These are phyloP conservation scores for Blastocystis sp. DNA, from an alignment of 352 stramenopile genomes.

Conservation along the genomic window DNA sequence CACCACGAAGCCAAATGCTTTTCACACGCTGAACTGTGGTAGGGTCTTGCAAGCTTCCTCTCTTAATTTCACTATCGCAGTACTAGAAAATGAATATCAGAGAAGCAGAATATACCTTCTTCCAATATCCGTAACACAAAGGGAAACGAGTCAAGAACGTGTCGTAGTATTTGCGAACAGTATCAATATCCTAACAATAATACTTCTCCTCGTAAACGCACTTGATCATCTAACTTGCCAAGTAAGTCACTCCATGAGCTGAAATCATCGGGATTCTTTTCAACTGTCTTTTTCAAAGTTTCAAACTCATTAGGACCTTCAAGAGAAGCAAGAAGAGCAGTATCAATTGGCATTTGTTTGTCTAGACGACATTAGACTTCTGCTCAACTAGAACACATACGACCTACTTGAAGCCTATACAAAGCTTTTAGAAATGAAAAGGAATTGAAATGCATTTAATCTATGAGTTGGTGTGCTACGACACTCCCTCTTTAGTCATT, in stretches of 20 bases:
- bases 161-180: constrained; percentile 65
- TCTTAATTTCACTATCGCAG: constrained; percentile 47
- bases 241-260: constrained; percentile 66
- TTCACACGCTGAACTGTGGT: constrained; percentile 22
- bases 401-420: constrained; percentile 26
- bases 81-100: background rate
- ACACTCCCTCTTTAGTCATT: background rate
- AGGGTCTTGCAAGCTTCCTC: constrained; percentile 24
- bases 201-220: background rate
- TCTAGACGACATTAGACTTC: constrained; percentile 27
- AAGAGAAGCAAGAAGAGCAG: constrained; percentile 52
- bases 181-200: constrained; percentile 13
- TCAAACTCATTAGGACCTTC: constrained; percentile 18
- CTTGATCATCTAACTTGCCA: constrained; percentile 49
- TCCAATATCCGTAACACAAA: constrained; percentile 69
- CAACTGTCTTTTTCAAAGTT: constrained; percentile 24
- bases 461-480: background rate
- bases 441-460: background rate
- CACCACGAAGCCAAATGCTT: constrained; percentile 51
- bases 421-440: background rate
- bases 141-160: constrained; percentile 63
- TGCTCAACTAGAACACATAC: background rate
- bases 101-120: constrained; percentile 39
- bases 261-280: constrained; percentile 65
- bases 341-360: constrained; percentile 27